A percentile compares a stretch with the other conserved stretches of the same genome.
Evolutionary conservation across 1,139 yeast genomes (phyloP).

Genomic region (Yamadazyma diospyri): DNA sequence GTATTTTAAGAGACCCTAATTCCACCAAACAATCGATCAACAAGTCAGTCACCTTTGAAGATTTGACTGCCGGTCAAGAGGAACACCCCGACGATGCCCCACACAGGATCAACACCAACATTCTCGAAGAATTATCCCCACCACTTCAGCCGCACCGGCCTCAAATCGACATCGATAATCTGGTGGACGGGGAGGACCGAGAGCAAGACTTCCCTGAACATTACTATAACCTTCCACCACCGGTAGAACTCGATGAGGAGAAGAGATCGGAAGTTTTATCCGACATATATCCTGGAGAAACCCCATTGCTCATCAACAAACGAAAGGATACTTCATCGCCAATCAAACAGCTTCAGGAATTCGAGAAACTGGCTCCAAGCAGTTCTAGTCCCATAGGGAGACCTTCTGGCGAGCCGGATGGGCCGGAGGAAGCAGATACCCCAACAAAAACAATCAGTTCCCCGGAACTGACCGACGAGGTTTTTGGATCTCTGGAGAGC

Average conservation of each 20-base stretch:
- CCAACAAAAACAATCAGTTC: no score
- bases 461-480: no score
- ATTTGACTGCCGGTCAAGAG: constrained; percentile 29
- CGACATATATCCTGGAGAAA: constrained; percentile 37
- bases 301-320: constrained; percentile 39
- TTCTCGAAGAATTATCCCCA: constrained; percentile 7
- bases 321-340: constrained; percentile 8
- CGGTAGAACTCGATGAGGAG: constrained; percentile 22
- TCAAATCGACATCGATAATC: constrained; percentile 15
- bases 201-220: constrained; percentile 21
- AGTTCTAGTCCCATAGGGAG: background rate
- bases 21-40: constrained; percentile 19
- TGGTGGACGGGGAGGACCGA: constrained; percentile 6
- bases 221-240: constrained; percentile 19
- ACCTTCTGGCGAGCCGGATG: background rate
- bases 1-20: constrained; percentile 15
- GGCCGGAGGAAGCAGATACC: no score
- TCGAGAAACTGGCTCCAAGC: background rate
- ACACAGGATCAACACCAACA: background rate
- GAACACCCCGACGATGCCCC: constrained; percentile 15
- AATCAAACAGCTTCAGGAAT: background rate
- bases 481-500: no score
- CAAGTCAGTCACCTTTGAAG: constrained; percentile 42
- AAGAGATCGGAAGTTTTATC: constrained; percentile 39
- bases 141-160: no score